Percentiles rank a stretch among this genome's conserved stretches.
phyloP scores from a whole-genome alignment of 148 eudicot species.

The Spergularia marina region DNA sequence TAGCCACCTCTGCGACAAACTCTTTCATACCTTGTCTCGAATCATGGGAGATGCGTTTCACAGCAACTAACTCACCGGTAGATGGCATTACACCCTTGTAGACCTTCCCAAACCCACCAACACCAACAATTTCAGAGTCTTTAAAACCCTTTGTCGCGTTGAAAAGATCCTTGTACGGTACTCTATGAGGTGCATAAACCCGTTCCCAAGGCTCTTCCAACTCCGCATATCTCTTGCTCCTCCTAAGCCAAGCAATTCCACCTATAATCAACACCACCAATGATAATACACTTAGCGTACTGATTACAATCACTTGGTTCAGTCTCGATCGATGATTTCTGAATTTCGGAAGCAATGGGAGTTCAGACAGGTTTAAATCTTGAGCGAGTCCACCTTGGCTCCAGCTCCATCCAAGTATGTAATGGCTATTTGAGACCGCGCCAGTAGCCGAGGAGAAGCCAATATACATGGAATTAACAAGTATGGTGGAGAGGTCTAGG shows the following conservation, averaged over 20 bases:
- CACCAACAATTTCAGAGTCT: conserved; percentile 31
- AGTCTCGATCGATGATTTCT: not conserved
- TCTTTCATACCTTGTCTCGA: conserved; percentile 39
- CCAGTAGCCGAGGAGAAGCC: conserved; percentile 24
- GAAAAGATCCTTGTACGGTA: conserved; percentile 30
- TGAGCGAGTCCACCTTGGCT: conserved; percentile 29
- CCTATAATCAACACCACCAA: not conserved
- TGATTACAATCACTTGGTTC: not conserved
- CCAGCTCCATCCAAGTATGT: conserved; percentile 31
- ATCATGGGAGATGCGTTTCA: conserved; percentile 38
- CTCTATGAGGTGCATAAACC: conserved; percentile 14
- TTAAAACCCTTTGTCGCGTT: conserved; percentile 39
- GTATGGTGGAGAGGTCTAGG: conserved; percentile 20
- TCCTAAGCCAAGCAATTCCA: conserved; percentile 5
- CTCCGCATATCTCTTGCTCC: conserved; percentile 24
- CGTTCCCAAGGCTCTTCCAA: conserved; percentile 28
- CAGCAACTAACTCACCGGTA: conserved; percentile 20
- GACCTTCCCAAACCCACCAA: conserved; percentile 40
- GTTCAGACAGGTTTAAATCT: conserved; percentile 22
- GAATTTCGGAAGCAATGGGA: conserved; percentile 24
- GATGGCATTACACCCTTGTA: conserved; percentile 33
- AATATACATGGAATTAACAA: conserved; percentile 23
- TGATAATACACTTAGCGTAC: not conserved
- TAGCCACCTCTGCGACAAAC: conserved; percentile 28
- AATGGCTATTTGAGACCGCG: conserved; percentile 8